These are phyloP conservation scores for Yarrowia phangngaensis DNA, from an alignment of 805 yeast species.

Conservation along the genomic window DNA sequence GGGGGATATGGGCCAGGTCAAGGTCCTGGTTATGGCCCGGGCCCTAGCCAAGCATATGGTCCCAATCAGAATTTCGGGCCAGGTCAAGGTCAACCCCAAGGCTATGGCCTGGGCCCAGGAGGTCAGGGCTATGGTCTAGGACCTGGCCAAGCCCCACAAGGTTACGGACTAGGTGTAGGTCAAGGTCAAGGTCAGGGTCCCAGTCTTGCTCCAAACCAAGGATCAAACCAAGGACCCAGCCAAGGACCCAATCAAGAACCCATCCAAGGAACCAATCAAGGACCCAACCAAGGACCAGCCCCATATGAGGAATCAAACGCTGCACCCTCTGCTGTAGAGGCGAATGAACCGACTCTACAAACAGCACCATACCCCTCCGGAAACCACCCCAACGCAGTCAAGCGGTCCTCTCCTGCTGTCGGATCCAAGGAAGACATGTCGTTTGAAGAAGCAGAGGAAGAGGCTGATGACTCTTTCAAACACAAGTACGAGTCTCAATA, in stretches of 20 bases:
- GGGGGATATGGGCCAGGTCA: background rate
- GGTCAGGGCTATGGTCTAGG: no score
- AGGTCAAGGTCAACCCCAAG: no score
- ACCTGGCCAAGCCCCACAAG: no score
- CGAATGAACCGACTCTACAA: background rate
- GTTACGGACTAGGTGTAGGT: no score
- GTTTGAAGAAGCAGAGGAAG: slow-evolving; percentile 25
- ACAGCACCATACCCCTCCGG: slow-evolving; percentile 8
- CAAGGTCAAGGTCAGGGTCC: no score
- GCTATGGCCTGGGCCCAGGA: no score
- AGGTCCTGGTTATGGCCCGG: slow-evolving; percentile 27
- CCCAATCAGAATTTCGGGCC: slow-evolving; percentile 14
- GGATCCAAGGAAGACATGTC: slow-evolving; percentile 27
- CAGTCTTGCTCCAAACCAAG: no score
- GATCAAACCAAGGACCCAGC: no score
- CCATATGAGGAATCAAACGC: no score
- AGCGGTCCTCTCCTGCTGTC: slow-evolving; percentile 23
- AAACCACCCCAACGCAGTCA: slow-evolving; percentile 13
- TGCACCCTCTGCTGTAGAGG: background rate
- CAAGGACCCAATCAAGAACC: no score
- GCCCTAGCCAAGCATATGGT: slow-evolving; percentile 25
- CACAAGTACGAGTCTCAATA: slow-evolving; percentile 24
- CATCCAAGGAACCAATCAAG: no score
- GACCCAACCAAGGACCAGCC: no score
- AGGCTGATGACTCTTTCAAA: slow-evolving; percentile 22